Evolutionary conservation across 495 filamentous ascomycete genomes (phyloP).

Genomic region (Podospora comata): DNA sequence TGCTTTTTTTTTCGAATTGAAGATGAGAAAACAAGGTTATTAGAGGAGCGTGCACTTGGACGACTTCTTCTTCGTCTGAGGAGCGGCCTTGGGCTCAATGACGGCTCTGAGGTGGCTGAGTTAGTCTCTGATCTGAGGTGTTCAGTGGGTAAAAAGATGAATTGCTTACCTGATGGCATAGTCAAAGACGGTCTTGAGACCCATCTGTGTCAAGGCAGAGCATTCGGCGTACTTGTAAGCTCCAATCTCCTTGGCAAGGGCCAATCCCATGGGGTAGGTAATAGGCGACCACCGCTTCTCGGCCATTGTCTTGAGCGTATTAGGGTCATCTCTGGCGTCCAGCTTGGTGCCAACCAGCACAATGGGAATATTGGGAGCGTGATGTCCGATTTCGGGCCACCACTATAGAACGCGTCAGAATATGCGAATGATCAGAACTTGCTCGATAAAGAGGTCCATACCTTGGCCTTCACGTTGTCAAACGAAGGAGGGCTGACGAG

Average conservation of each 20-base stretch:
- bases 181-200: constrained; percentile 96
- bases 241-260: constrained; percentile 84
- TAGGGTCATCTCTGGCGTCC: constrained; percentile 88
- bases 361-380: constrained; percentile 91
- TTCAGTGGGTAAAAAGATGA: neutral
- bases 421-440: neutral
- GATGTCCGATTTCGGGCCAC: constrained; percentile 95
- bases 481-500: constrained; percentile 96
- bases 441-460: constrained; percentile 36
- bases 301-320: constrained; percentile 70
- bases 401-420: constrained; percentile 55
- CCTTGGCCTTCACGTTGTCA: constrained; percentile 96
- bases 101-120: constrained; percentile 59
- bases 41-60: constrained; percentile 75
- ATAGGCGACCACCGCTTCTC: constrained; percentile 89
- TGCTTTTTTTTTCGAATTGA: neutral
- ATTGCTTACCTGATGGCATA: constrained; percentile 81
- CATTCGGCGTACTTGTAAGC: constrained; percentile 96
- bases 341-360: constrained; percentile 97
- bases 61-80: constrained; percentile 57
- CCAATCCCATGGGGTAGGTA: constrained; percentile 80
- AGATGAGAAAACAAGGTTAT: constrained; percentile 5
- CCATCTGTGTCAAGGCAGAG: constrained; percentile 94
- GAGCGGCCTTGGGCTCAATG: constrained; percentile 67
- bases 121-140: constrained; percentile 17